Evolutionary conservation across 2,329 filamentous ascomycete species (phyloP), one percentile per base, ranked within the genome.

Genomic region (Sporothrix phasma): DNA sequence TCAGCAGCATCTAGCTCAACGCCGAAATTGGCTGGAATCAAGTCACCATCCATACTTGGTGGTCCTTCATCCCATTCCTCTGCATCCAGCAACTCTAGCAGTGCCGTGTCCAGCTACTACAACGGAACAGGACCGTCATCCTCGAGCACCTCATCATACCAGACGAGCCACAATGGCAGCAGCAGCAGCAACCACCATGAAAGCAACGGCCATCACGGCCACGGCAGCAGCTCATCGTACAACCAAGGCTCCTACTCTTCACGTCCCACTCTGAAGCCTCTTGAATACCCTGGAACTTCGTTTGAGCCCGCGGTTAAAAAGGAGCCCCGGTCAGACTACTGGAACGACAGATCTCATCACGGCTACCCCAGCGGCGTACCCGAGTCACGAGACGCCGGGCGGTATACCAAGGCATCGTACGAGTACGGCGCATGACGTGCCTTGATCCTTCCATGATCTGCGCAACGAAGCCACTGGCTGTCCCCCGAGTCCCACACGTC

Each of bases 291-390:
- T 2, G 56, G 46, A 8, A 26, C 54, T 0, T 8, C 43, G 7
- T 41, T 46, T n/a, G 51, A 46, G 5, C 15, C 34, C 11, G 24
- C 22, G 4, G 84, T 83, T 81, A 73, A 84, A 82, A 72, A 87
- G 91, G 75, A 85, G 83, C 71, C 85, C 94, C 71, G 84, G 87
- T 73, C 88, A 92, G 70, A 84, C 94, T 47, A 85, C 92, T 70
- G 76, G 77, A 66, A 73, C 80, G 69, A 80, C 88, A 66, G 84
- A 85, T 69, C 80, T 84, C 62, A 75, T 84, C 60, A 81, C 84
- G 49, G 82, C 84, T 3, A 78, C 81, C 24, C 79, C 83, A 65
- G 74, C 76, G 68, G 79, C 82, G 31, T 80, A 82, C 65, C 79
- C 77, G 70, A 74, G 78, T 72, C 74, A 81, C 65, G 79, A 80